These are phyloP conservation scores for Scorias spongiosa DNA, from an alignment of 2,329 filamentous ascomycete species.

Conservation along the genomic window DNA sequence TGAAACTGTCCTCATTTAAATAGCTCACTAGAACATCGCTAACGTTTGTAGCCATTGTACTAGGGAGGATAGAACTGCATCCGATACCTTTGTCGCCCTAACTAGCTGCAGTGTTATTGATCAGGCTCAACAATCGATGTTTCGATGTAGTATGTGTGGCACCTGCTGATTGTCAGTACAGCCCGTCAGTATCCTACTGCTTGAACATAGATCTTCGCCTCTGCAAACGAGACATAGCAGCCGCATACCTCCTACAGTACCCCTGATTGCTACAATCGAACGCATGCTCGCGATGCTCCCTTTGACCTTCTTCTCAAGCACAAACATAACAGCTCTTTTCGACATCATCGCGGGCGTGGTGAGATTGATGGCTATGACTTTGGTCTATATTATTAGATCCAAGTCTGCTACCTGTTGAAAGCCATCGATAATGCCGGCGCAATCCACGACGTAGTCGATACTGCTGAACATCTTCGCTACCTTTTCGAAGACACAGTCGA, in stretches of 20 bases:
- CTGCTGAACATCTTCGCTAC: conserved; percentile 25
- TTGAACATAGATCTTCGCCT: no score
- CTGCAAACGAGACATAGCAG: background rate
- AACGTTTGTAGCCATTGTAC: conserved; percentile 44
- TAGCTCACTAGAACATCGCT: conserved; percentile 24
- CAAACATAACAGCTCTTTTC: conserved; percentile 35
- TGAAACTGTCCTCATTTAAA: conserved; percentile 17
- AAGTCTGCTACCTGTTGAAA: conserved; percentile 38
- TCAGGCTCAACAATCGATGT: conserved; percentile 39
- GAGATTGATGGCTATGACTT: conserved; percentile 40
- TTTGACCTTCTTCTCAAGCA: conserved; percentile 29
- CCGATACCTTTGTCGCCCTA: conserved; percentile 41
- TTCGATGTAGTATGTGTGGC: conserved; percentile 39
- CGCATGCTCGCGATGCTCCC: conserved; percentile 40
- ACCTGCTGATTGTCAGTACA: conserved; percentile 14
- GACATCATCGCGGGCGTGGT: conserved; percentile 40
- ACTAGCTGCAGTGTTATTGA: conserved; percentile 42
- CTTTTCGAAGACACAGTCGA: conserved; percentile 24
- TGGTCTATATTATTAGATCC: conserved; percentile 35
- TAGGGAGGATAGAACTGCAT: conserved; percentile 36
- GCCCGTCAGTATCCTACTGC: background rate
- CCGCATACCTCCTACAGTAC: conserved; percentile 25
- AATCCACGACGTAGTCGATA: conserved; percentile 39
- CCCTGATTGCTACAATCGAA: conserved; percentile 31
- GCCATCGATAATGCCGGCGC: conserved; percentile 42